Evolutionary conservation across 208 protist species (phyloP).

Genomic region (Trypanosoma rangeli): DNA sequence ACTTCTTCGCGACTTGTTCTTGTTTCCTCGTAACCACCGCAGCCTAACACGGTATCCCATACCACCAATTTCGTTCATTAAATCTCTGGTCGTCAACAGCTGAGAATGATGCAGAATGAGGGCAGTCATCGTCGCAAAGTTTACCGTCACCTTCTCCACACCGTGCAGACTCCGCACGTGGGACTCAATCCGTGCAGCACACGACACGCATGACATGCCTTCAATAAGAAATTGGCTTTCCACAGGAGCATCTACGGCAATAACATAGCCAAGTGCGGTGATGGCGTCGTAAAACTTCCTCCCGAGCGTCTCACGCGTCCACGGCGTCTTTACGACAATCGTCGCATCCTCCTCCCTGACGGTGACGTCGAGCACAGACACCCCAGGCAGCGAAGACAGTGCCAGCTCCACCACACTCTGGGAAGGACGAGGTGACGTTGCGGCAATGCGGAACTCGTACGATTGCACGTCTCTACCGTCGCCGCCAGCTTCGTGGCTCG

Average conservation of each 20-base stretch:
- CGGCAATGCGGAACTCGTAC: background rate
- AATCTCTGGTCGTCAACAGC: slow-evolving; percentile 16
- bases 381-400: background rate
- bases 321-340: background rate
- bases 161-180: slow-evolving; percentile 37
- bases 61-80: slow-evolving; percentile 41
- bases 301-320: background rate
- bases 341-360: background rate
- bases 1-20: background rate
- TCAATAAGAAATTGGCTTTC: slow-evolving; percentile 33
- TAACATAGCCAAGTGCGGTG: background rate
- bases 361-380: background rate
- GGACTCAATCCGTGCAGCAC: slow-evolving; percentile 86
- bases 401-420: background rate
- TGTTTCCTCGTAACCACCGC: no score
- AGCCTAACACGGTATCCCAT: slow-evolving; percentile 41
- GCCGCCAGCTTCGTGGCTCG: background rate
- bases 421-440: background rate
- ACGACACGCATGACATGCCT: slow-evolving; percentile 94
- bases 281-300: background rate
- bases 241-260: background rate
- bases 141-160: slow-evolving; percentile 58
- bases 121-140: slow-evolving; percentile 71
- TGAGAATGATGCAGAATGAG: slow-evolving; percentile 43
- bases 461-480: background rate